Conservation (phyloP, 1,139 yeast species). For the Suhomyces taliae region DNA sequence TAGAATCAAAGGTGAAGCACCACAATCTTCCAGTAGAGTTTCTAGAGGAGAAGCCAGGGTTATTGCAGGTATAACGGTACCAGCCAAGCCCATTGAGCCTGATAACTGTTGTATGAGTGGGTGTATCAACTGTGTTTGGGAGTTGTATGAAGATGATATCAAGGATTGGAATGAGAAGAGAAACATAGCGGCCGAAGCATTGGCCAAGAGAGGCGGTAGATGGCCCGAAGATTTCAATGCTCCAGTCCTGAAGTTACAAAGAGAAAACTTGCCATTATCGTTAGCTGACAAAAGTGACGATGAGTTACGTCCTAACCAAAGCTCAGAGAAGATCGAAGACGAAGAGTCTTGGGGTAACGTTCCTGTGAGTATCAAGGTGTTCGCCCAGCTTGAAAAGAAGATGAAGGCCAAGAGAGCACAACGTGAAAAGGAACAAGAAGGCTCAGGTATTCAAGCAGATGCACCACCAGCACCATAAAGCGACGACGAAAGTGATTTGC, state of each 20-base stretch:
- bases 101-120: constrained; percentile 98
- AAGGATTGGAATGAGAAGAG: constrained; percentile 74
- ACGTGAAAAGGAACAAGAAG: background rate
- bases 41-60: constrained; percentile 39
- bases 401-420: constrained; percentile 41
- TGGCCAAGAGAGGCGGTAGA: constrained; percentile 49
- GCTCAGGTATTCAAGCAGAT: background rate
- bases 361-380: constrained; percentile 75
- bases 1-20: constrained; percentile 54
- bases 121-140: constrained; percentile 97
- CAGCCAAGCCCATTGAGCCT: constrained; percentile 81
- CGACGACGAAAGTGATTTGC: too few species aligned
- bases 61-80: constrained; percentile 77
- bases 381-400: constrained; percentile 78
- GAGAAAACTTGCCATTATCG: constrained; percentile 36
- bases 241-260: constrained; percentile 44
- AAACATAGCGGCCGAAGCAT: constrained; percentile 56
- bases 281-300: constrained; percentile 16
- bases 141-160: constrained; percentile 80
- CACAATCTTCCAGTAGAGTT: constrained; percentile 51
- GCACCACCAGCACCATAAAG: too few species aligned
- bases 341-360: constrained; percentile 62
- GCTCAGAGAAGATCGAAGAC: constrained; percentile 16
- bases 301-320: constrained; percentile 12
- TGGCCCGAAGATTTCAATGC: constrained; percentile 88